Base-by-base conservation (phyloP, 257 asterid genomes). In the Nicotiana tomentosiformis region DNA sequence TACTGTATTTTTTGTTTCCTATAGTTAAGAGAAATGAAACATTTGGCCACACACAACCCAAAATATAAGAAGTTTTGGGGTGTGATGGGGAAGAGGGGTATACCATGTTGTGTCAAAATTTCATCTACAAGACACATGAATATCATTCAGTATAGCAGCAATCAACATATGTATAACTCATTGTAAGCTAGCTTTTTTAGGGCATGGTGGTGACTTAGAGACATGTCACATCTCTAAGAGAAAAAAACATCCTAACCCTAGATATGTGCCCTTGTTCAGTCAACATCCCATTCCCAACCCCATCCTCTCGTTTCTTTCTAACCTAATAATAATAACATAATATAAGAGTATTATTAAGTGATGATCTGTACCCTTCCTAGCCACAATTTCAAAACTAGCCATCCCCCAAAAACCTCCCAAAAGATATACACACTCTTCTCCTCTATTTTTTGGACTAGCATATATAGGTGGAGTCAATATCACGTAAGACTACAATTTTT, bases 201-300 rank as follows among this genome's bases (percentile, higher is more conserved):
- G 20, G 46, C 87, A 86, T 91, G 97, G 97, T 83, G 86, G 82
- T 90, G 85, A 89, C 87, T 89, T 82, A 83, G 83, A 84, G 95
- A 89, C 97, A 92, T 86, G 97, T 92, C 95, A 93, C 93, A 90
- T 91, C 92, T 78, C 55, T 37, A 78, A 69, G 91, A 91, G 94
- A 89, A 83, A 85, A 89, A 89, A 91, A 86, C 95, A 90, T 82
- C 91, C 93, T 69, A 93, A 91, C 92, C 96, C 94, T 92, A 89
- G 93, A 83, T 91, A 92, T 87, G 92, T 89, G 92, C 90, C 93
- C 90, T 88, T 90, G 93, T 87, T 86, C 87, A 69, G 83, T 90
- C 92, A 87, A 14, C 85, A 87, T 88, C 93, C 85, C 46, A 26
- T 74, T 86, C 80, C 81, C 55, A 81, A 33, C 88, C 84, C 87